These are phyloP conservation scores for Arthroderma sp. DNA, from an alignment of 2,329 filamentous ascomycete species.

Conservation along the genomic window DNA sequence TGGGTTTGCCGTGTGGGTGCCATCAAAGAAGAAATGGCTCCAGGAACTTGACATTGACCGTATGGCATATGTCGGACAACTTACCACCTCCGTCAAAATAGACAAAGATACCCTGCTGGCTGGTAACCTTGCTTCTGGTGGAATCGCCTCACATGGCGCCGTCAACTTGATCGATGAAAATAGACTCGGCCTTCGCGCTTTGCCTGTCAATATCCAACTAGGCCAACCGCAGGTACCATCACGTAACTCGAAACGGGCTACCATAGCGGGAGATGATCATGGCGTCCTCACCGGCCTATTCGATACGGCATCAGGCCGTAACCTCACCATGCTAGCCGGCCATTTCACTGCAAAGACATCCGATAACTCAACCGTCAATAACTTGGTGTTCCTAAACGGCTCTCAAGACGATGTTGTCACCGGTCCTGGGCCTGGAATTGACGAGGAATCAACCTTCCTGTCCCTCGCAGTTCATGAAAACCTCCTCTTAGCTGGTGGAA, in stretches of 20 bases:
- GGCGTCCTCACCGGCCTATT: conserved; percentile 21
- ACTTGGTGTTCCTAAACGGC: conserved; percentile 71
- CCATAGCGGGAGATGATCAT: conserved; percentile 25
- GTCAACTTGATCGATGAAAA: conserved; percentile 46
- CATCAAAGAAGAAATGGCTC: conserved; percentile 74
- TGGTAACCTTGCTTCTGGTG: conserved; percentile 67
- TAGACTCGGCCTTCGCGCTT: conserved; percentile 28
- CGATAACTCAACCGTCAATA: conserved; percentile 61
- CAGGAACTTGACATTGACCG: conserved; percentile 57
- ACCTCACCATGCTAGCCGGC: conserved; percentile 78
- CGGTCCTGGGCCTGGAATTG: conserved; percentile 51
- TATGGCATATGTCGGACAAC: conserved; percentile 56
- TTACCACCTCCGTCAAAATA: conserved; percentile 59
- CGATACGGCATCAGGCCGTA: conserved; percentile 29
- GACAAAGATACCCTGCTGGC: conserved; percentile 56
- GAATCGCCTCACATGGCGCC: conserved; percentile 60
- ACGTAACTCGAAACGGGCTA: conserved; percentile 20
- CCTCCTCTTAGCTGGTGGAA: conserved; percentile 70
- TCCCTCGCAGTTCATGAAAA: conserved; percentile 56
- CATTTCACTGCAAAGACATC: conserved; percentile 63
- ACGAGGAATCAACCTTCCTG: conserved; percentile 61
- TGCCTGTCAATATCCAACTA: conserved; percentile 40
- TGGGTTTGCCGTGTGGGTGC: conserved; percentile 87
- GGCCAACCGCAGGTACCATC: conserved; percentile 15
- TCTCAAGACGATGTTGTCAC: conserved; percentile 53